Base-by-base conservation (phyloP, 768 basidiomycete genomes). In the Tylopilus vinaceipallidus region DNA sequence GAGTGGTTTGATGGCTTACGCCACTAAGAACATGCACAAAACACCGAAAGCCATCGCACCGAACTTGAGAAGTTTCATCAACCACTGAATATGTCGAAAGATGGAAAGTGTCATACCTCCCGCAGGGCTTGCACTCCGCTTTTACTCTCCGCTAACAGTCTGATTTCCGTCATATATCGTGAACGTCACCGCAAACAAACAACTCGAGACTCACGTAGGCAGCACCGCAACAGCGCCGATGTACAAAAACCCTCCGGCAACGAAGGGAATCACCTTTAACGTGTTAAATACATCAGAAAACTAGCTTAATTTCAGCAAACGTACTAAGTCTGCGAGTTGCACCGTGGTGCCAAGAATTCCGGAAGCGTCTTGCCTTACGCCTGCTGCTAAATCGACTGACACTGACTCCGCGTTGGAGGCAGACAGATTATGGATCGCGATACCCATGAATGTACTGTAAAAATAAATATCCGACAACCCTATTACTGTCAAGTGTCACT, bases 171-270 rank as follows among this genome's bases (percentile, higher is more conserved):
- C 39, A 48, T 20, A 46, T 23, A 48, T 56, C 42, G 54, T 50
- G 34, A 53, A 26, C 42, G 32, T 55, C 38, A 48, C 36, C 47
- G 27, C 42, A 10, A 46, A 14, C 35, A 46, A 53, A 37, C 54
- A 52, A 50, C 20, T 29, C 24, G 23, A 17, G 77, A 58, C 88
- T 63, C 77, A 91, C 89, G 88, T 90, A 59, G 92, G 92, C 52
- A 94, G 73, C 52, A 94, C 91, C 41, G 91, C 91, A 49, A 95
- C 93, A 26, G 90, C 89, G 23, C 91, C 93, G 63, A 95, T 94
- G 70, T 94, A 95, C 60, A 95, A 73, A 73, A 95, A 97, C 16
- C 91, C 91, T 55, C 91, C 91, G 29, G 91, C 90, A 38, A 91
- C 90, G 63, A 90, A 91, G 14, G 90, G 89, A 55, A 92, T 91